Percentiles rank a stretch among this genome's conserved stretches.
phyloP scores from a whole-genome alignment of 148 eudicot species.

The Dianthus caryophyllus region DNA sequence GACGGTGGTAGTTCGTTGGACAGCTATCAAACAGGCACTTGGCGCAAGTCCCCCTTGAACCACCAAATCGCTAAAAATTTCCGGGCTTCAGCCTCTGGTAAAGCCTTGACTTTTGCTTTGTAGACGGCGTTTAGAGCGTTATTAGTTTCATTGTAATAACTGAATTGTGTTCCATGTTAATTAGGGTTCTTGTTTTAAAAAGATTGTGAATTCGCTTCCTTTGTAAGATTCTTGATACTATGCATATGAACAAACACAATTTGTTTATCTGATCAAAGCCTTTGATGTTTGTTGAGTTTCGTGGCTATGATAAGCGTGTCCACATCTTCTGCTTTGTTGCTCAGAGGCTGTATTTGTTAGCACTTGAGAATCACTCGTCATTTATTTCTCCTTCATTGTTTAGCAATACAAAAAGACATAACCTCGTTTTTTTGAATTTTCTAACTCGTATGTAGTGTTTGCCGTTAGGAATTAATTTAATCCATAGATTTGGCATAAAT shows the following conservation, averaged over 20 bases:
- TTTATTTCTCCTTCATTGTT: no score
- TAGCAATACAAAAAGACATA: no score
- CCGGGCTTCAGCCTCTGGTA: conserved; percentile 59
- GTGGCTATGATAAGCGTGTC: no score
- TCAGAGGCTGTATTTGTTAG: no score
- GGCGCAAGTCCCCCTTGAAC: conserved; percentile 60
- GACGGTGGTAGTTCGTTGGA: conserved; percentile 81
- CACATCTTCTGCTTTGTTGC: no score
- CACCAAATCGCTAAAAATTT: conserved; percentile 33
- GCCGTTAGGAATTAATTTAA: no score
- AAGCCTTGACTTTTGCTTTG: conserved; percentile 6
- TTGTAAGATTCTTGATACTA: not conserved
- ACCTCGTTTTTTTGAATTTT: no score
- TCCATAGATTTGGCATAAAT: no score
- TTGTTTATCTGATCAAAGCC: not conserved
- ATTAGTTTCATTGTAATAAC: not conserved
- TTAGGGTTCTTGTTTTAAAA: not conserved
- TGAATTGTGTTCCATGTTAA: not conserved
- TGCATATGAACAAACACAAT: not conserved
- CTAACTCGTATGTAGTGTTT: no score
- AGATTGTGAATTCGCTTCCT: not conserved
- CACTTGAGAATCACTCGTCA: no score
- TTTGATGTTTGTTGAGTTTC: not conserved
- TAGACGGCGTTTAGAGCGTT: not conserved
- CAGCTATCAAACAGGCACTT: conserved; percentile 45